Base-by-base conservation (phyloP, 2,329 filamentous ascomycete species). In the Byssochlamys sp. region DNA sequence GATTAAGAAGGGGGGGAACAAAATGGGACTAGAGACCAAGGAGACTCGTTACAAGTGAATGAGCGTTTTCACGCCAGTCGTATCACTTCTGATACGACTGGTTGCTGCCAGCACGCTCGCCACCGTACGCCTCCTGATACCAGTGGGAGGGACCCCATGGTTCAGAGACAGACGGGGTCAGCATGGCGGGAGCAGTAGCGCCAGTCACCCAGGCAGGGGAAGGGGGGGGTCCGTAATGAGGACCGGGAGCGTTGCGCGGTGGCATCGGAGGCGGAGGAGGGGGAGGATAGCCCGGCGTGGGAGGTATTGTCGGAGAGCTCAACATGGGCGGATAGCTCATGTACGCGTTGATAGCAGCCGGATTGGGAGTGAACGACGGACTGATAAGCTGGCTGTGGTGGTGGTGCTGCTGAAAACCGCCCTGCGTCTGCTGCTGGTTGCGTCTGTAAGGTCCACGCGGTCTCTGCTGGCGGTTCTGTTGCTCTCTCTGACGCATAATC, bases 401-500 rank as follows among this genome's bases (percentile, higher is more conserved):
- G n/a, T 45, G 39, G 19, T 19, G 5, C 19, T 24, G 5, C 19
- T 24, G 39, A 19, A 19, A 45, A 19, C 39, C 39, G n/a, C 7
- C 7, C 39, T 45, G n/a, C n/a, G 7, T 19, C 5, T n/a, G 39
- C 12, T 19, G 39, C n/a, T 24, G 39, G 19, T 19, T n/a, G n/a
- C 39, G n/a, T 45, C 39, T 45, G 12, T 45, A 19, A 26, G 49
- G 24, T 51, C 24, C 24, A 12, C 49, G 49, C 25, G 4, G 4
- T 26, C 49, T 51, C 25, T 26, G 49, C 24, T 28, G 27, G 25
- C 31, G n/a, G 9, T 31, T 35, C 19, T 53, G 14, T 24, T 53
- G 59, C 39, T 61, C 59, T 9, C 61, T 59, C 28, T 59, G 59
- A n/a, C 35, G 57, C 57, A 62, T 59, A 28, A 59, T 56, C 55